A percentile compares a stretch with the other conserved stretches of the same genome.
Evolutionary conservation across 192 early-diverging fungal species (phyloP).

Genomic region (Coemansia sp.): DNA sequence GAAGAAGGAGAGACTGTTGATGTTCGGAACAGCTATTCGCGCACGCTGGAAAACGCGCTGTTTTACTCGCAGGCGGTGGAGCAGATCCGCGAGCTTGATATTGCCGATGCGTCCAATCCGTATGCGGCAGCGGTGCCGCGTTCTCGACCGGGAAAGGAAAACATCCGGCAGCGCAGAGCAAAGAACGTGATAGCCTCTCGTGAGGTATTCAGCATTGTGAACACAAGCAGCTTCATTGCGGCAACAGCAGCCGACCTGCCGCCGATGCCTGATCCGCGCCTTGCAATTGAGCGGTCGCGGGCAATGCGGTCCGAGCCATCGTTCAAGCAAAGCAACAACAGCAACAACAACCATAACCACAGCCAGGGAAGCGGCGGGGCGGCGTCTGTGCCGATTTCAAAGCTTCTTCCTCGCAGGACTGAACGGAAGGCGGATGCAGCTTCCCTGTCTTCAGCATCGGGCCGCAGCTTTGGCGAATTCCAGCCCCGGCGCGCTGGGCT

Average conservation of each 20-base stretch:
- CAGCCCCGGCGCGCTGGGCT: conserved; percentile 23
- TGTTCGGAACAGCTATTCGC: conserved; percentile 39
- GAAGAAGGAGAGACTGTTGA: conserved; percentile 1
- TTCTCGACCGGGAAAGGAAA: conserved; percentile 42
- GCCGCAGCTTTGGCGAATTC: background rate
- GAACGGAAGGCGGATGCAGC: background rate
- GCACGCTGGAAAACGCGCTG: conserved; percentile 50
- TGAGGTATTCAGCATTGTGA: conserved; percentile 42
- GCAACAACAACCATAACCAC: background rate
- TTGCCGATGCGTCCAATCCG: conserved; percentile 17
- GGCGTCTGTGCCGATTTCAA: conserved; percentile 23
- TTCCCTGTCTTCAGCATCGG: background rate
- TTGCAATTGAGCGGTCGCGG: conserved; percentile 12
- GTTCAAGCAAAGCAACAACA: conserved; percentile 17
- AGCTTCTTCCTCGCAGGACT: conserved; percentile 15
- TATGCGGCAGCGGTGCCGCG: conserved; percentile 29
- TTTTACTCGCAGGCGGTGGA: conserved; percentile 51
- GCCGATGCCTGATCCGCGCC: conserved; percentile 1
- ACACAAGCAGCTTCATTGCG: conserved; percentile 35
- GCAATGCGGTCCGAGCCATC: conserved; percentile 48
- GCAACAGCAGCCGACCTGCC: conserved; percentile 9
- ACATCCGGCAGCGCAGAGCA: conserved; percentile 46
- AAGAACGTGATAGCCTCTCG: conserved; percentile 49
- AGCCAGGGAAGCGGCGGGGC: conserved; percentile 3
- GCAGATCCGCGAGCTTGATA: conserved; percentile 42